phyloP scores from a whole-genome alignment of 179 eudicot species.

The Amaranthus tricolor region DNA sequence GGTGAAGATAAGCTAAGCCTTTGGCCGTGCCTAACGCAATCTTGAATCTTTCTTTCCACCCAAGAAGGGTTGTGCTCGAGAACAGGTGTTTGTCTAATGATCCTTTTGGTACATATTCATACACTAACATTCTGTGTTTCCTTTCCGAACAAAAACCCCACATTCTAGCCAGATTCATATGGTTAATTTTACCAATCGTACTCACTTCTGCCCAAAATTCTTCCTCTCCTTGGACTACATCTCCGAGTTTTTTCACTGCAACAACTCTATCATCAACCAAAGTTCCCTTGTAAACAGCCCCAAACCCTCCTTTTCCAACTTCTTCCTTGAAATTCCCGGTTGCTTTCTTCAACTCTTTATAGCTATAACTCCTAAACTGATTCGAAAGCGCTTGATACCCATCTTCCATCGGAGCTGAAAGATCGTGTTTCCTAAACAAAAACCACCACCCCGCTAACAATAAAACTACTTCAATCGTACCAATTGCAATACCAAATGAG shows the following conservation, averaged over 20 bases:
- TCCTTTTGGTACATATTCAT: slow-evolving; percentile 42
- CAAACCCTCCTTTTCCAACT: slow-evolving; percentile 51
- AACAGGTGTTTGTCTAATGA: slow-evolving; percentile 51
- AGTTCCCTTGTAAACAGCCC: slow-evolving; percentile 50
- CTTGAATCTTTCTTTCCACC: slow-evolving; percentile 47
- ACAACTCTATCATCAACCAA: slow-evolving; percentile 43
- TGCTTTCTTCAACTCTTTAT: slow-evolving; percentile 44
- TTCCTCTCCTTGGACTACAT: slow-evolving; percentile 45
- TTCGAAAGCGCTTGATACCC: slow-evolving; percentile 48
- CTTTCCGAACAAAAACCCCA: slow-evolving; percentile 59
- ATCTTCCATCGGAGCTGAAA: slow-evolving; percentile 40
- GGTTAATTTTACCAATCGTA: slow-evolving; percentile 49
- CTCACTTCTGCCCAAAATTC: slow-evolving; percentile 64
- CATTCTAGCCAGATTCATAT: slow-evolving; percentile 57
- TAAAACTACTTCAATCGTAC: slow-evolving; percentile 35
- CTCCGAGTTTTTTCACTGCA: slow-evolving; percentile 51
- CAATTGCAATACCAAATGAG: slow-evolving; percentile 36
- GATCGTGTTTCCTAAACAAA: slow-evolving; percentile 32
- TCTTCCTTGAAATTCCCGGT: slow-evolving; percentile 40
- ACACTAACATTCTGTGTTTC: slow-evolving; percentile 43
- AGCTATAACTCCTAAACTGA: slow-evolving; percentile 54
- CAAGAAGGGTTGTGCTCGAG: slow-evolving; percentile 22
- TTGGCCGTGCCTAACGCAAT: slow-evolving; percentile 51
- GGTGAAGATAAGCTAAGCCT: slow-evolving; percentile 61
- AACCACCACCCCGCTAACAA: slow-evolving; percentile 37